A percentile compares a stretch with the other conserved stretches of the same genome.
Conservation (phyloP, 306 rosid genomes). For the Biancaea sappan region DNA sequence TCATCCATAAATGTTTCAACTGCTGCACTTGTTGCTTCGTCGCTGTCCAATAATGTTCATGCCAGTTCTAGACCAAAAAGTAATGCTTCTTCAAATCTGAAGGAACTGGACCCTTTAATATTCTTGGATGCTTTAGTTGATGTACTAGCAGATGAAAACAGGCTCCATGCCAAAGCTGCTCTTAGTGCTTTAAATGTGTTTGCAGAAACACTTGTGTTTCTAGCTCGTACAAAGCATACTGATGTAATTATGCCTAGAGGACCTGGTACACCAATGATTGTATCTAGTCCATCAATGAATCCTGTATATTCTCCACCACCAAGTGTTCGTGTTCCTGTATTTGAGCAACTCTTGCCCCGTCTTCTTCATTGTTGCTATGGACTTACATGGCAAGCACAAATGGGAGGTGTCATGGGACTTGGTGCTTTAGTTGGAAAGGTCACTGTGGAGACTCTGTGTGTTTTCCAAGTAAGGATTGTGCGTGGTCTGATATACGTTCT, state of each 20-base stretch:
- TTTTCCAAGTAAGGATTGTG: constrained; percentile 89
- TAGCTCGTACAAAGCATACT: constrained; percentile 93
- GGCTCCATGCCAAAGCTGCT: constrained; percentile 95
- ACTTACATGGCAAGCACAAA: constrained; percentile 94
- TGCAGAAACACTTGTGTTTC: constrained; percentile 89
- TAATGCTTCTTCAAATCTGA: constrained; percentile 71
- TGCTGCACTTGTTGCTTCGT: constrained; percentile 64
- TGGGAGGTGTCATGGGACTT: constrained; percentile 98
- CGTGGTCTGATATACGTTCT: constrained; percentile 92
- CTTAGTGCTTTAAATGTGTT: constrained; percentile 83
- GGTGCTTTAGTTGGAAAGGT: constrained; percentile 99
- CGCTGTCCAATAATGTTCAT: constrained; percentile 59
- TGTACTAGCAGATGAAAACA: constrained; percentile 91
- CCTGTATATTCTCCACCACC: constrained; percentile 99
- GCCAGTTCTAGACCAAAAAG: constrained; percentile 64
- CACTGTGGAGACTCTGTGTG: constrained; percentile 88
- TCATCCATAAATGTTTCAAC: constrained; percentile 53
- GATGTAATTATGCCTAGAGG: constrained; percentile 89
- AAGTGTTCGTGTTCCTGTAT: constrained; percentile 91
- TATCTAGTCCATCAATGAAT: constrained; percentile 96
- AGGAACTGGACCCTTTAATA: constrained; percentile 94
- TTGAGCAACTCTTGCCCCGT: constrained; percentile 94
- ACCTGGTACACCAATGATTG: constrained; percentile 97
- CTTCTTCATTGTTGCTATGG: constrained; percentile 99
- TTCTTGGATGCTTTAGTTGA: constrained; percentile 98